Conservation (phyloP, 208 protist genomes). For the Trypanosoma rangeli region DNA sequence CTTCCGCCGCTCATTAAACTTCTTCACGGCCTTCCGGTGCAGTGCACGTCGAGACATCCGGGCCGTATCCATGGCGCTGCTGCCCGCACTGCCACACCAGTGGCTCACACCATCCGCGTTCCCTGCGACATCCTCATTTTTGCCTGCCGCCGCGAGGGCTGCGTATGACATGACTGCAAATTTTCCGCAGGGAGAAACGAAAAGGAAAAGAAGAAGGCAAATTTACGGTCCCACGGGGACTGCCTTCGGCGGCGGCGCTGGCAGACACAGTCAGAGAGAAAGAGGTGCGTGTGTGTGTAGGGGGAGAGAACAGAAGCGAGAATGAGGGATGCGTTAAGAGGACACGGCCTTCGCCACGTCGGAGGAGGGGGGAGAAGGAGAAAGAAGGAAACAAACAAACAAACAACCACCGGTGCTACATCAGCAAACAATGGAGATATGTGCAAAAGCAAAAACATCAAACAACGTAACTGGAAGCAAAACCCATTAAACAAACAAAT, state of each 20-base stretch:
- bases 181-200: background rate
- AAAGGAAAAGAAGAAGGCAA: background rate
- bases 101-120: background rate
- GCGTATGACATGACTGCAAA: background rate
- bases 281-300: background rate
- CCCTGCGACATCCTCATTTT: background rate
- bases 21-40: slow-evolving; percentile 75
- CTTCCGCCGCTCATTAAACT: slow-evolving; percentile 55
- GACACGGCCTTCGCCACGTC: no score
- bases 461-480: no score
- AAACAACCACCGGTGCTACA: background rate
- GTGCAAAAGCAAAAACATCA: no score
- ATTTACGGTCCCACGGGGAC: background rate
- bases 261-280: no score
- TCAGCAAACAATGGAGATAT: no score
- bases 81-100: background rate
- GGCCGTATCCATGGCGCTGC: background rate
- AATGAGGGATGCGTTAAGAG: no score
- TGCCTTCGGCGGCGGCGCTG: no score
- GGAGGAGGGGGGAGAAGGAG: background rate
- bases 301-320: background rate
- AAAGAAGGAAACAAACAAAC: background rate
- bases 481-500: no score
- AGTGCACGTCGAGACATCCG: slow-evolving; percentile 39
- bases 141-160: background rate